Percentiles rank a stretch among this genome's conserved stretches.
These are phyloP conservation scores for Cladorrhinum sp. DNA, from an alignment of 2,329 filamentous ascomycete genomes.

Conservation along the genomic window DNA sequence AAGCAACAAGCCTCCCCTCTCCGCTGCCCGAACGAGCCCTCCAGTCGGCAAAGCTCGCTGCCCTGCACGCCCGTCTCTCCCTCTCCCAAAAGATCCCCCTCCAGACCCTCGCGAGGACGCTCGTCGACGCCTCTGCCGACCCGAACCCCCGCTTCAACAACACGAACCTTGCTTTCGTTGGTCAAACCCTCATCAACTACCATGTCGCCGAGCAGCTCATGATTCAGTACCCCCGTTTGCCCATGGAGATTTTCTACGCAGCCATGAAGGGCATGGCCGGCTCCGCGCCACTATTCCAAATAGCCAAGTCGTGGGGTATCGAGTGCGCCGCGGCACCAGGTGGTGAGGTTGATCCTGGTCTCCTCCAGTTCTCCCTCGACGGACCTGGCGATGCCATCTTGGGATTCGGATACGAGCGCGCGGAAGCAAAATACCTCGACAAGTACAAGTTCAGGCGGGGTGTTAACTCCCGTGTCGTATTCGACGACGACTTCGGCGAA, in stretches of 20 bases:
- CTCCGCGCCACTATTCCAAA: constrained; percentile 65
- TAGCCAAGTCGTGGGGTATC: constrained; percentile 87
- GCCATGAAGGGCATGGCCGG: constrained; percentile 84
- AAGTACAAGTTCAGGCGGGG: constrained; percentile 62
- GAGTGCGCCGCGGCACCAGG: constrained; percentile 84
- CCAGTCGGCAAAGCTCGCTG: constrained; percentile 82
- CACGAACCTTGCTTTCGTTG: constrained; percentile 73
- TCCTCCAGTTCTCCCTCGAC: constrained; percentile 72
- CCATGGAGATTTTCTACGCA: constrained; percentile 81
- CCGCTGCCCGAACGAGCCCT: constrained; percentile 65
- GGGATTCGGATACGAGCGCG: constrained; percentile 51
- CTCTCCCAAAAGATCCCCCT: constrained; percentile 80
- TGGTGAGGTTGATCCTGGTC: constrained; percentile 84
- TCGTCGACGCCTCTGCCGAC: constrained; percentile 85
- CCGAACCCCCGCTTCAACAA: constrained; percentile 82
- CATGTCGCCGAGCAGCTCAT: constrained; percentile 86
- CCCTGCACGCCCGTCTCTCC: constrained; percentile 83
- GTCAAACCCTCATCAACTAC: constrained; percentile 79
- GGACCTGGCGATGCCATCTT: constrained; percentile 44
- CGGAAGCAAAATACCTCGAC: constrained; percentile 45
- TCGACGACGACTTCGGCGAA: constrained; percentile 84
- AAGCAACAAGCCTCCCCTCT: constrained; percentile 56
- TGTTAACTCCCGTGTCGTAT: constrained; percentile 72
- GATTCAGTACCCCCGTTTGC: constrained; percentile 85
- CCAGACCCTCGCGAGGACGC: constrained; percentile 78